Base-by-base conservation (phyloP, 176 grass and related monocot genomes). In the Saccharum spontaneum region DNA sequence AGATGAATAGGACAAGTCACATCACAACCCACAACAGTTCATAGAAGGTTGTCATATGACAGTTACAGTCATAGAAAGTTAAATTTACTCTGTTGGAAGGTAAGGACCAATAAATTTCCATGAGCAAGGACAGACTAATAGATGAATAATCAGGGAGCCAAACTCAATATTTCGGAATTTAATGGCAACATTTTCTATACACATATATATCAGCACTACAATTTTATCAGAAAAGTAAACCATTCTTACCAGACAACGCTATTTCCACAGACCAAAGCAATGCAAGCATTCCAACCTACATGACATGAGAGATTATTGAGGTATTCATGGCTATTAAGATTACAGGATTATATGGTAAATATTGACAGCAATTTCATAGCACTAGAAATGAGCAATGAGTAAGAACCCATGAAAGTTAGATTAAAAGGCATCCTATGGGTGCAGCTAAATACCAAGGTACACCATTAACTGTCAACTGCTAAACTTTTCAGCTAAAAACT, bases 221-320 rank as follows among this genome's bases (percentile, higher is more conserved):
- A 50, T 46, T 46, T 39, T 23, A 80, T 67, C 15, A 67, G 65
- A 74, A 71, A 69, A 79, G 59, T 20, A 69, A 74, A 64, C 4
- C 22, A 44, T 80, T 85, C 92, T 95, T 87, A 98, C 97, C 97
- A 98, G 76, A 95, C 97, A 74, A 98, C 91, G 79, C 88, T 83
- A 61, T 96, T 98, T 82, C 97, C 97, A 38, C 97, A 98, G 1
- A 94, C 97, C 61, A 98, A 88, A 44, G 97, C 97, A 82, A 98
- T 94, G 91, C 97, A 98, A 43, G 97, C 97, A 87, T 98, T 98
- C 97, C 97, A 98, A 78, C 97, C 97, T 98, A 72, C 85, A 95
- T 36, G 46, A 73, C 55, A 76, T 16, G 20, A 44, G 76, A 63
- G 22, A 78, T 18, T 18, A 82, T 26, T 81, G 0, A 79, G 39